A percentile compares a stretch with the other conserved stretches of the same genome.
phyloP scores from a whole-genome alignment of 352 stramenopile species.

The Halophytophthora batemanensis region DNA sequence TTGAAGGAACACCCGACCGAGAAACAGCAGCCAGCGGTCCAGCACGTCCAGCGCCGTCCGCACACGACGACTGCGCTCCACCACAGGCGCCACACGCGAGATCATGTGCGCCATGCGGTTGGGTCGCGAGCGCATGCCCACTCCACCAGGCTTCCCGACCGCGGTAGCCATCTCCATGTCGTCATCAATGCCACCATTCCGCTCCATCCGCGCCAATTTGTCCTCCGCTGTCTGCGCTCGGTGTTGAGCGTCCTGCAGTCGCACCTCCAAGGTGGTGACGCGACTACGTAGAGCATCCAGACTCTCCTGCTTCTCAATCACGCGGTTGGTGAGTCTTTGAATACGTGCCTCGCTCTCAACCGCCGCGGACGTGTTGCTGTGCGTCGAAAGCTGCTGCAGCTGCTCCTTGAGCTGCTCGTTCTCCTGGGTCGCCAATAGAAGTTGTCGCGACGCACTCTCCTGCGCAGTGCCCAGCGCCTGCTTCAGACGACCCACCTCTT shows the following conservation, averaged over 20 bases:
- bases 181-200: constrained; percentile 53
- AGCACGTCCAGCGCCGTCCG: constrained; percentile 60
- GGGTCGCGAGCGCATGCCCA: constrained; percentile 30
- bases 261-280: constrained; percentile 68
- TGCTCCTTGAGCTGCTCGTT: constrained; percentile 50
- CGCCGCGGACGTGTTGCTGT: constrained; percentile 15
- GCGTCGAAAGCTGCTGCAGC: constrained; percentile 30
- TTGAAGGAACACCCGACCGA: constrained; percentile 75
- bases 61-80: constrained; percentile 68
- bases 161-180: constrained; percentile 68
- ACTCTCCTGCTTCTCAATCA: constrained; percentile 83
- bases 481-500: constrained; percentile 59
- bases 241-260: constrained; percentile 52
- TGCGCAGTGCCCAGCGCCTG: constrained; percentile 30
- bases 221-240: constrained; percentile 49
- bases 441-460: constrained; percentile 31
- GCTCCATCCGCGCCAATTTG: constrained; percentile 57
- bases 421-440: constrained; percentile 33
- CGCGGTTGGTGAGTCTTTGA: constrained; percentile 71
- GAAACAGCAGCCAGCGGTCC: constrained; percentile 72
- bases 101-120: constrained; percentile 73
- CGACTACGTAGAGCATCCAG: constrained; percentile 67
- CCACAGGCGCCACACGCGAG: constrained; percentile 59
- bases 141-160: constrained; percentile 28
- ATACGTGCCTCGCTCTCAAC: constrained; percentile 56